These are phyloP conservation scores for Diaporthe aspalathi DNA, from an alignment of 2,329 filamentous ascomycete genomes.

Conservation along the genomic window DNA sequence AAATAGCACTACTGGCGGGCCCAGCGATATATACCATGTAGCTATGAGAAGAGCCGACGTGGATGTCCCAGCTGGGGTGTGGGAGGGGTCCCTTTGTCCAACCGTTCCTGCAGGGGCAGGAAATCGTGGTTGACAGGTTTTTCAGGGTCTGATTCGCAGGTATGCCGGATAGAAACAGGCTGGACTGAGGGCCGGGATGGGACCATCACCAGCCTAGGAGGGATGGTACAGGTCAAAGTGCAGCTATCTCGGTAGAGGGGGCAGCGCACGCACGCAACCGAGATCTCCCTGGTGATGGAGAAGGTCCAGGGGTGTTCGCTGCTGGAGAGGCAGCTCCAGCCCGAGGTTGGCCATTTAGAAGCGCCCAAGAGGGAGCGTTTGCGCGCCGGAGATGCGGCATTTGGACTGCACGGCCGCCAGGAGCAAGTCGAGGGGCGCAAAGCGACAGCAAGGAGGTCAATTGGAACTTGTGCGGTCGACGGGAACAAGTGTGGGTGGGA, in stretches of 20 bases:
- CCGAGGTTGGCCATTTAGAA: slow-evolving; percentile 1
- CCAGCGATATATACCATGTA: slow-evolving; percentile 25
- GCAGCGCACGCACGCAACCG: slow-evolving; percentile 29
- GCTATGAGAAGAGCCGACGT: slow-evolving; percentile 9
- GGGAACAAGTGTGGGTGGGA: slow-evolving; percentile 7
- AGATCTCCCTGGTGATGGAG: slow-evolving; percentile 21
- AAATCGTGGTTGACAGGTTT: slow-evolving; percentile 31
- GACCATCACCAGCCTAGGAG: slow-evolving; percentile 26
- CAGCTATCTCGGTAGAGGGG: slow-evolving; percentile 21
- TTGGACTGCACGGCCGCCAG: slow-evolving; percentile 10
- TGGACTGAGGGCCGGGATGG: slow-evolving; percentile 16
- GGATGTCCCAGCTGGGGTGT: slow-evolving; percentile 9
- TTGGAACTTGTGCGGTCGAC: slow-evolving; percentile 9
- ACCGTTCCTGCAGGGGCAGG: slow-evolving; percentile 34
- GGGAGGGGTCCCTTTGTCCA: slow-evolving; percentile 26
- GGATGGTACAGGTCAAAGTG: slow-evolving; percentile 31
- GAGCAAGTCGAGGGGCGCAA: slow-evolving; percentile 15
- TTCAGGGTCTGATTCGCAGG: slow-evolving; percentile 29
- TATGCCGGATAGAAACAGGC: slow-evolving; percentile 7
- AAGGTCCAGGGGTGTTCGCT: slow-evolving; percentile 11
- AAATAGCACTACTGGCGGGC: slow-evolving; percentile 29
- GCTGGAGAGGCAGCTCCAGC: background rate
- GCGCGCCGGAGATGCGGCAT: slow-evolving; percentile 12
- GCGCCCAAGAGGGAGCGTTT: slow-evolving; percentile 22
- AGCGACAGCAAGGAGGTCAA: slow-evolving; percentile 20